A percentile compares a stretch with the other conserved stretches of the same genome.
phyloP scores from a whole-genome alignment of 2,329 filamentous ascomycete species.

The Ophiostoma montium region DNA sequence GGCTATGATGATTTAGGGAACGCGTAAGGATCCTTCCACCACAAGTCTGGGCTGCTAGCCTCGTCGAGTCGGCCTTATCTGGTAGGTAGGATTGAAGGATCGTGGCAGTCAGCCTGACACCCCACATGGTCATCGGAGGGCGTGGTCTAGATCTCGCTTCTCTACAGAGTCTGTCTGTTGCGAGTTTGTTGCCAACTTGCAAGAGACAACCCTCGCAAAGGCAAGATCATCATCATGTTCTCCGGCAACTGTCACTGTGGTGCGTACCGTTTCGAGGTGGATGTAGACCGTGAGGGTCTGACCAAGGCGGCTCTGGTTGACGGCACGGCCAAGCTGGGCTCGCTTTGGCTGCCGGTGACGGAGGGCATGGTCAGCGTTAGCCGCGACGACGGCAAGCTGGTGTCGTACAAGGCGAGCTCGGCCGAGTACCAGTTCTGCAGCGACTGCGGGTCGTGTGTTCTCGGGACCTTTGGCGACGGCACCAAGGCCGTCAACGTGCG shows the following conservation, averaged over 20 bases:
- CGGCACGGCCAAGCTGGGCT: constrained; percentile 3
- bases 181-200: too few species aligned
- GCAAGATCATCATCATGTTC: neutral
- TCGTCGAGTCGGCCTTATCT: too few species aligned
- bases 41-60: too few species aligned
- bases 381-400: constrained; percentile 2
- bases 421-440: constrained; percentile 8
- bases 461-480: neutral
- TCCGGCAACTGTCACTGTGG: constrained; percentile 11
- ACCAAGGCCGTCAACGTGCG: constrained; percentile 4
- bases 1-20: too few species aligned
- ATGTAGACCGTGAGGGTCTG: neutral
- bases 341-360: neutral
- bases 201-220: neutral
- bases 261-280: constrained; percentile 7
- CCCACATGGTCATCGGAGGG: too few species aligned
- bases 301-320: neutral
- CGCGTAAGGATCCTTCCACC: too few species aligned
- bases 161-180: too few species aligned
- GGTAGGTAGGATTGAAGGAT: too few species aligned
- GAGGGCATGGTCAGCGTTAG: neutral
- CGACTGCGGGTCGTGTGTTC: constrained; percentile 5
- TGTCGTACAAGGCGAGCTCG: neutral
- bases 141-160: too few species aligned
- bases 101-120: too few species aligned